These are phyloP conservation scores for Diplodia sapinea DNA, from an alignment of 2,329 filamentous ascomycete genomes.

Conservation along the genomic window DNA sequence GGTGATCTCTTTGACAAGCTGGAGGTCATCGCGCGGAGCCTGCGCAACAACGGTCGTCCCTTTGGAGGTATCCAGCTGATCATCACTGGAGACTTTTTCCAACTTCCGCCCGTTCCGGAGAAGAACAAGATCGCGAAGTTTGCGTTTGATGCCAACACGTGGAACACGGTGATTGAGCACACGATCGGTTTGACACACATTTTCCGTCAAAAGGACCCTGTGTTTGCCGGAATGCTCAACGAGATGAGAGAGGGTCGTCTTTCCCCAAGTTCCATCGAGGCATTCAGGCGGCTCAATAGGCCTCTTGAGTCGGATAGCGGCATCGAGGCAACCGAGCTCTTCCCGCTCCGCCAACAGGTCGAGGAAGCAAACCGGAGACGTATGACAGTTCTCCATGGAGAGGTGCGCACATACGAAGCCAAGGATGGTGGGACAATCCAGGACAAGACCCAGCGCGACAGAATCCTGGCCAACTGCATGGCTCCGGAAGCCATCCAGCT, in stretches of 20 bases:
- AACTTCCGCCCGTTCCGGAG: conserved; percentile 91
- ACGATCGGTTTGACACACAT: conserved; percentile 95
- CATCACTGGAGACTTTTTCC: conserved; percentile 97
- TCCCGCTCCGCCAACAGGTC: conserved; percentile 88
- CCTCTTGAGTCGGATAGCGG: conserved; percentile 71
- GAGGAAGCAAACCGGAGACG: conserved; percentile 81
- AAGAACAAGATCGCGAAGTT: conserved; percentile 77
- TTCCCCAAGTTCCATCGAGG: conserved; percentile 73
- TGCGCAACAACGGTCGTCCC: conserved; percentile 88
- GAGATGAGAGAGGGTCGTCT: conserved; percentile 93
- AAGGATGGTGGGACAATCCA: conserved; percentile 71
- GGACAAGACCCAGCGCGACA: conserved; percentile 74
- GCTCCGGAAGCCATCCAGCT: conserved; percentile 79
- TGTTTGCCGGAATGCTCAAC: conserved; percentile 94
- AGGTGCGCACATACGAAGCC: conserved; percentile 71
- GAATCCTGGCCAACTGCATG: conserved; percentile 88
- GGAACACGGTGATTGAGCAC: conserved; percentile 91
- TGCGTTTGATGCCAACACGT: conserved; percentile 89
- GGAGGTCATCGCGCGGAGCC: conserved; percentile 79
- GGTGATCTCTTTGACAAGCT: conserved; percentile 97
- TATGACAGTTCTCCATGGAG: conserved; percentile 73
- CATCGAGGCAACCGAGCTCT: conserved; percentile 86
- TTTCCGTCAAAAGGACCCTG: conserved; percentile 90
- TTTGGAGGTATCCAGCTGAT: conserved; percentile 97
- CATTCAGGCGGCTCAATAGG: conserved; percentile 76